Evolutionary conservation across 352 stramenopile genomes (phyloP).

Genomic region (Pythium oligandrum): DNA sequence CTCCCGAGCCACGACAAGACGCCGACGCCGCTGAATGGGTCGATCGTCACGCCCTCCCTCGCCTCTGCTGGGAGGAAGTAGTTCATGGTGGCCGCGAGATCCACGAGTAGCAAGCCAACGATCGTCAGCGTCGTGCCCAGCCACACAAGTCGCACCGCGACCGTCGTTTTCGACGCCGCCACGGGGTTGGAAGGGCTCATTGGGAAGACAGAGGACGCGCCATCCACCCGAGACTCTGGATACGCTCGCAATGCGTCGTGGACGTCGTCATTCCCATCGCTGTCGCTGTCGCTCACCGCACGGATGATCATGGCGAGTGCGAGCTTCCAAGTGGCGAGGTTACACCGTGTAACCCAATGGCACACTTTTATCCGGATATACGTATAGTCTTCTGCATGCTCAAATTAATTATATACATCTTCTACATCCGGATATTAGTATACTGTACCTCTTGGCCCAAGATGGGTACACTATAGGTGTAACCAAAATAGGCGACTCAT

Average conservation of each 20-base stretch:
- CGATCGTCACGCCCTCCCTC: too few relatives aligned
- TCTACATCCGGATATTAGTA: too few relatives aligned
- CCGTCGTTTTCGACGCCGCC: background rate
- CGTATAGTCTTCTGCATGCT: too few relatives aligned
- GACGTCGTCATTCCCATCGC: conserved; percentile 36
- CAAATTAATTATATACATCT: too few relatives aligned
- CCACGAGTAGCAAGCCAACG: conserved; percentile 51
- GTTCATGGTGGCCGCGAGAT: conserved; percentile 43
- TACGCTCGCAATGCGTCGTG: conserved; percentile 3
- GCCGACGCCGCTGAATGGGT: conserved; percentile 1
- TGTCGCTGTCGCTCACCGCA: conserved; percentile 36
- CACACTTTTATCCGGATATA: too few relatives aligned
- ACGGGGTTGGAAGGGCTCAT: too few relatives aligned
- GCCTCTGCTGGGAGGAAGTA: conserved; percentile 6
- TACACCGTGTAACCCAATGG: too few relatives aligned
- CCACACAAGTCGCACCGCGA: conserved; percentile 35
- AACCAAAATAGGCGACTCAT: too few relatives aligned
- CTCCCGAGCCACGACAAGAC: background rate
- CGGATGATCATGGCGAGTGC: conserved; percentile 64
- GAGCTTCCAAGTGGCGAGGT: too few relatives aligned
- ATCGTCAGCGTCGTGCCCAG: conserved; percentile 31
- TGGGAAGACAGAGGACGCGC: too few relatives aligned
- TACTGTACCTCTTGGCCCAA: too few relatives aligned
- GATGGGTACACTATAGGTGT: too few relatives aligned
- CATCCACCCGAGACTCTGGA: background rate